Conservation (phyloP, 352 stramenopile species). For the Phytophthora pistaciae region DNA sequence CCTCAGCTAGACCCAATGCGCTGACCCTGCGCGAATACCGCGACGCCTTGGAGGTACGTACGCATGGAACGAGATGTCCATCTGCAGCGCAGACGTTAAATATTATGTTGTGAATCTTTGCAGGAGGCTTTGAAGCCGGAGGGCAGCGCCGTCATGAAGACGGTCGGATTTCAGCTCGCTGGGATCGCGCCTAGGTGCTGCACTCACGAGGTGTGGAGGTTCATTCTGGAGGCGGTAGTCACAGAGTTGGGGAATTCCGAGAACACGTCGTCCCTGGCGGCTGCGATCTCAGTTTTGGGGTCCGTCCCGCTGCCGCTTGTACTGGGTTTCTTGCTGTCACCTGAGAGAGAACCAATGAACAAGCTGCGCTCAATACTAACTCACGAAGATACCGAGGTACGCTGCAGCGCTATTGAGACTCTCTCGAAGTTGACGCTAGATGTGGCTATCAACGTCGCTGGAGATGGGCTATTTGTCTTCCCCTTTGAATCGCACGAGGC, state of each 20-base stretch:
- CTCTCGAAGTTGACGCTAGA: conserved; percentile 64
- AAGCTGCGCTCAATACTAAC: conserved; percentile 72
- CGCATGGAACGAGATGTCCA: background rate
- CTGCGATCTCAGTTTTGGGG: conserved; percentile 64
- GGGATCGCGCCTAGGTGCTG: conserved; percentile 58
- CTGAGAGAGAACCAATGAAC: conserved; percentile 83
- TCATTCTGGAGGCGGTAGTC: conserved; percentile 68
- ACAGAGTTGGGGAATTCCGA: conserved; percentile 77
- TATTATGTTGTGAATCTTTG: background rate
- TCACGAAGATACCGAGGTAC: conserved; percentile 75
- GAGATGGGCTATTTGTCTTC: conserved; percentile 71
- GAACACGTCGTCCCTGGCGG: conserved; percentile 58
- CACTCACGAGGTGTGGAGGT: conserved; percentile 68
- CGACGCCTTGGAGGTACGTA: conserved; percentile 67
- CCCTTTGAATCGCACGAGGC: conserved; percentile 88
- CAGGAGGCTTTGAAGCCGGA: conserved; percentile 80
- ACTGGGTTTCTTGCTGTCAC: conserved; percentile 67
- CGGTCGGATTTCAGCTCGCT: conserved; percentile 78
- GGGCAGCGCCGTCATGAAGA: conserved; percentile 62
- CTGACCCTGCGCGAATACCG: conserved; percentile 70
- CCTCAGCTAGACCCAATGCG: conserved; percentile 56
- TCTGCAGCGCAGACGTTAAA: background rate
- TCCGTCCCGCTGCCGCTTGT: conserved; percentile 67
- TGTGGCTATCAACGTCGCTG: conserved; percentile 56
- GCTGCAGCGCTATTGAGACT: conserved; percentile 65